Evolutionary conservation across 2,329 filamentous ascomycete genomes (phyloP), one percentile per base, ranked within the genome.

Genomic region (Colletotrichum acutatum): DNA sequence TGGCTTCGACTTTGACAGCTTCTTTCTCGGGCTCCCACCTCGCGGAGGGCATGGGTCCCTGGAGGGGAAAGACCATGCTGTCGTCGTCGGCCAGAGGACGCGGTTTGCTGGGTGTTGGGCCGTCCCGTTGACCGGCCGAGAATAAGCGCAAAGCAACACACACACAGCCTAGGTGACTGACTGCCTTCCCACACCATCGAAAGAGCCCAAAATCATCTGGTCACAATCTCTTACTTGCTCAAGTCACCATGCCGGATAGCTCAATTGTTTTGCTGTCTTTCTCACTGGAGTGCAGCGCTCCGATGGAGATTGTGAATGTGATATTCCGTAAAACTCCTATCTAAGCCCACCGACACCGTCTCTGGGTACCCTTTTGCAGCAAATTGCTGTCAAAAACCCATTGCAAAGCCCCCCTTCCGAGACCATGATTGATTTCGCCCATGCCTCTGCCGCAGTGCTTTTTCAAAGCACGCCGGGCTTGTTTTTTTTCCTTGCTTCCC

Each of bases 291-390:
- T 57, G 57, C 24, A 26, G 46, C 57, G 59, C 54, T 26, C 54
- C 32, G 34, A 49, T 59, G 28, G 69, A 69, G 54, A 63, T 54
- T 49, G 37, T n/a, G 37, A 14, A 37, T 54, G 59, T 72, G 42
- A 63, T 56, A 72, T 69, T 69, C 70, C 70, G 54, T 69, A 69
- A 42, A 72, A 72, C 70, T 72, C 70, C 70, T 72, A 69, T 72
- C 70, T 72, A 72, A 72, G 53, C 30, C 49, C 28, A 14, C 58
- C 59, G 66, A 69, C 59, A 49, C 70, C 66, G 54, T 59, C 70
- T 63, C 70, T 34, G 59, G 37, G 14, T 19, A 64, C 58, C 30
- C 59, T 59, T 16, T 52, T 57, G 56, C 63, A 63, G 66, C 66
- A 63, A 54, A 60, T 34, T 52, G 66, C 70, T 58, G 70, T 32